These are phyloP conservation scores for Nephelium lappaceum DNA, from an alignment of 345 rosid genomes.

Conservation along the genomic window DNA sequence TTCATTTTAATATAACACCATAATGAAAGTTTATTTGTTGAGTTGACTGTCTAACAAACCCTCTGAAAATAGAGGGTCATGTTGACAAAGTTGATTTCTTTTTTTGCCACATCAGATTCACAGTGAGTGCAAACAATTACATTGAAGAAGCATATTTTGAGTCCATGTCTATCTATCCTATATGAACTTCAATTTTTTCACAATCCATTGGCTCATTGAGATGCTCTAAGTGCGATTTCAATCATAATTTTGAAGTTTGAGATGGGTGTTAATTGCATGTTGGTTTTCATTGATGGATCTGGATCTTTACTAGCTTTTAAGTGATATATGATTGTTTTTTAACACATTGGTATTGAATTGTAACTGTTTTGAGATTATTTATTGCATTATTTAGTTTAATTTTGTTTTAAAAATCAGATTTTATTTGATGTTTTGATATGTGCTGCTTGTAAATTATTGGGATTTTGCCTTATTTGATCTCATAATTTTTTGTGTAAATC, in stretches of 20 bases:
- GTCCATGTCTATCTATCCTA: too few species aligned
- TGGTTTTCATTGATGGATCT: constrained; percentile 42
- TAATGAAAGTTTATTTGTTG: too few species aligned
- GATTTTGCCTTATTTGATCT: background rate
- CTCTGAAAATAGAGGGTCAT: too few species aligned
- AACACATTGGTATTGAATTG: constrained; percentile 3
- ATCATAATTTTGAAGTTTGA: constrained; percentile 9
- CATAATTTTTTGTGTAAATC: background rate
- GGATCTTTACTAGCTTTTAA: constrained; percentile 19
- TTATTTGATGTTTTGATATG: background rate
- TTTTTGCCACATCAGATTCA: too few species aligned
- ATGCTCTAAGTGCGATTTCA: background rate
- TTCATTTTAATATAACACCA: too few species aligned
- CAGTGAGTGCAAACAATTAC: too few species aligned
- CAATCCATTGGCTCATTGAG: too few species aligned
- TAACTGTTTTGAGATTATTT: background rate
- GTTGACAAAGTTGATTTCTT: too few species aligned
- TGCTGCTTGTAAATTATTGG: background rate
- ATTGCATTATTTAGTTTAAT: background rate
- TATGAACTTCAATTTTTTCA: too few species aligned
- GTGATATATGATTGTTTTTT: constrained; percentile 17
- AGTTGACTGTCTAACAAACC: too few species aligned
- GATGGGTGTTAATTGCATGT: constrained; percentile 39
- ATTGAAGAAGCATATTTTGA: too few species aligned
- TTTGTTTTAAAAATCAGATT: background rate